Evolutionary conservation across 768 basidiomycete genomes (phyloP), one percentile per base, ranked within the genome.

Genomic region (Cystofilobasidium capitatum): DNA sequence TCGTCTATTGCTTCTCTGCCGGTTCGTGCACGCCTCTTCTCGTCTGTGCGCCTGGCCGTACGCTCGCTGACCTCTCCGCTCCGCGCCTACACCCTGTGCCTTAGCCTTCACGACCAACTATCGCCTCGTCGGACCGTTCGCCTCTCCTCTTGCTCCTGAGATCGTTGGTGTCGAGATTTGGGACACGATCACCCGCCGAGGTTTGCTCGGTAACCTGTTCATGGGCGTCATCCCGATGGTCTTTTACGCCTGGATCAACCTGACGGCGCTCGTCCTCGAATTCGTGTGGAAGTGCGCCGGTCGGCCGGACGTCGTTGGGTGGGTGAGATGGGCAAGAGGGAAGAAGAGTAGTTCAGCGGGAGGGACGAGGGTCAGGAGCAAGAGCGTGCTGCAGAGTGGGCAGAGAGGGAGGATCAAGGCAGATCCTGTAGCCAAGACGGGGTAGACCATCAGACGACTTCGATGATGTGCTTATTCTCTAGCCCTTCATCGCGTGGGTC

Each of bases 1-100:
- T 83, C 16, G 80, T 82, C 68, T 85, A 84, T 72, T 83, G 83
- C 72, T 84, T 84, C 69, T 83, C 83, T 0, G 83, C 84, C 0
- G 81, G 51, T 55, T 1, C 31, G 31, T 55, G n/a, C n/a, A n/a
- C n/a, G n/a, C n/a, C 44, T 45, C 44, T 45, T n/a, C 49, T 10
- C 31, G 49, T 7, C 29, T 4, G 6, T 13, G 17, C 3, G 20
- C 51, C 1, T 55, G 14, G 40, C 14, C 33, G 3, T 20, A 14
- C 29, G 29, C 6, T 29, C 31, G 26, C 4, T 17, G 1, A 14
- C 24, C 33, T 14, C 2, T 33, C 20, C 7, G 3, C 10, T 55
- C 5, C 14, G 14, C 29, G 7, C 51, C 22, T 31, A 8, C 31
- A 14, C 31, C 29, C 4, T 26, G 7, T 49, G 20, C 7, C 47